Conservation (phyloP, 1,284 basidiomycete genomes). For the Vanrija sp. region DNA sequence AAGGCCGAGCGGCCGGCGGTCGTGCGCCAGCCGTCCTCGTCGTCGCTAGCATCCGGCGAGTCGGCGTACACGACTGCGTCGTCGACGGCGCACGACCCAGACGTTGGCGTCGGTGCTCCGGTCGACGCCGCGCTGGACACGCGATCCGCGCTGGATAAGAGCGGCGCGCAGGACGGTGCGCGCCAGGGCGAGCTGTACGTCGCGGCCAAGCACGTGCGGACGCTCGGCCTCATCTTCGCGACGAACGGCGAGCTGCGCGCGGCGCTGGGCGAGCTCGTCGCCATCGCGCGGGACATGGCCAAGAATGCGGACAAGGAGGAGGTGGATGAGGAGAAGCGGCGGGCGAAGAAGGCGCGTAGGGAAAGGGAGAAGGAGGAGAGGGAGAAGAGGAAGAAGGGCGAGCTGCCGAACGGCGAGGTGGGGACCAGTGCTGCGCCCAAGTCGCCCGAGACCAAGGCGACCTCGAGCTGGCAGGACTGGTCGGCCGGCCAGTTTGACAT, state of each 20-base stretch:
- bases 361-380: neutral
- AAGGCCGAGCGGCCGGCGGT: neutral
- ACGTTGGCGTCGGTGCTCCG: neutral
- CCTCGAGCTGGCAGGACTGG: too few species aligned
- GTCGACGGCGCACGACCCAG: neutral
- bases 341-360: neutral
- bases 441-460: too few species aligned
- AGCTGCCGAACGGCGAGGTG: neutral
- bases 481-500: too few species aligned
- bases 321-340: neutral
- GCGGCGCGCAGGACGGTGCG: neutral
- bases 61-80: too few species aligned
- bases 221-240: constrained; percentile 4
- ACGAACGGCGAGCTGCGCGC: constrained; percentile 9
- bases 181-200: constrained; percentile 5
- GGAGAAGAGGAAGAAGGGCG: neutral
- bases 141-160: neutral
- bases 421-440: too few species aligned
- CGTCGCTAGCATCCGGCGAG: too few species aligned
- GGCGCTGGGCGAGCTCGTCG: neutral
- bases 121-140: neutral
- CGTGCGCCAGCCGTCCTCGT: too few species aligned
- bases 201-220: constrained; percentile 3
- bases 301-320: neutral
- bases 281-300: neutral